Base-by-base conservation (phyloP, 331 rosid species). In the Spiraea crenata region DNA sequence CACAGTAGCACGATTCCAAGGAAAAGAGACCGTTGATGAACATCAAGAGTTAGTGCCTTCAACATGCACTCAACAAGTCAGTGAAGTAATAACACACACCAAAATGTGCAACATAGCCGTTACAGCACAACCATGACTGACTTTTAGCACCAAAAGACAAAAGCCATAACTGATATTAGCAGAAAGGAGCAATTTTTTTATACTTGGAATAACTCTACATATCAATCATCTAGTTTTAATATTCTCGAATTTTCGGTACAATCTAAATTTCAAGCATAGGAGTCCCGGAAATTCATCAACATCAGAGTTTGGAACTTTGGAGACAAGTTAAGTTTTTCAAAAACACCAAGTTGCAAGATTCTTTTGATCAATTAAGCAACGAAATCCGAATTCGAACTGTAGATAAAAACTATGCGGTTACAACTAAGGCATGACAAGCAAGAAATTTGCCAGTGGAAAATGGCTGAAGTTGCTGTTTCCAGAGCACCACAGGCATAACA, bases 51-150 rank as follows among this genome's bases (percentile, higher is more conserved):
- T 37, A 52, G 50, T 14, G 25, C 19, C 64, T 14, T 8, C 31
- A 69, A 69, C 51, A 25, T 31, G 40, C 73, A 55, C 55, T 45
- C 11, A 7, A 12, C 6, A 44, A 45, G n/a, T 70, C 47, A n/a
- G 69, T 45, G 12, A 19, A 63, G 11, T 44, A 25, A 25, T 0
- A 25, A 25, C 31, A 25, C 31, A 25, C 31, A 25, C 31, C 31
- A 25, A 25, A 25, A 25, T 25, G 31, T 25, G 31, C 34, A 9
- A 39, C 39, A 10, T 15, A 59, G 1, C 6, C 16, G 47, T 40
- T 39, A 60, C 31, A 39, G 7, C n/a, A 15, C 13, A 49, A 49
- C 19, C 17, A 49, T 49, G 5, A 49, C 54, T 15, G n/a, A 15
- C 4, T 12, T 49, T 49, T 49, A 49, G 54, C 9, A 49, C 4